Base-by-base conservation (phyloP, 1,284 basidiomycete genomes). In the Irpex sp. region DNA sequence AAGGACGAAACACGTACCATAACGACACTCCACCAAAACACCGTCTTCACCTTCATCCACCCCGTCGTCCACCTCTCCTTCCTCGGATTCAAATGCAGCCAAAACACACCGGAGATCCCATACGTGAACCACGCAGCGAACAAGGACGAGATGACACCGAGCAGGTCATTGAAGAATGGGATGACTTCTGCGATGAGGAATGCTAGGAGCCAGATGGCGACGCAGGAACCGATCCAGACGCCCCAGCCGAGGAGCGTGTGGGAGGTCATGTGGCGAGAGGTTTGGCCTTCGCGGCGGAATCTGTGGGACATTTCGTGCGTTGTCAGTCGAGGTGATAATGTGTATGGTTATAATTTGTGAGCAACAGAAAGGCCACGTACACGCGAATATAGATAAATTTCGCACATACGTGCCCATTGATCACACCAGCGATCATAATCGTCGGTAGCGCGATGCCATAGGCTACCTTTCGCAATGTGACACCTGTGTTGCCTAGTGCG, bases 71-170 rank as follows among this genome's bases (percentile, higher is more conserved):
- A 72, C 19, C 67, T 53, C 60, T 70, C 60, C 4, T 57, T 33
- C n/a, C 28, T 57, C 1, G 71, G 70, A 14, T 67, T 69, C 19
- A 72, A 60, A 56, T 72, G 71, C 66, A 71, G 71, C 68, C 68
- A 73, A 65, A 73, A 72, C 23, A 73, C 65, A 19, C 72, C 71
- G 66, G 71, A 72, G 47, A 72, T 72, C 12, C 70, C 71, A 56
- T 72, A 73, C 3, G 70, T 73, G 66, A 72, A 73, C 72, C 71
- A 73, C 42, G 68, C 69, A 47, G 71, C 71, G 58, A 73, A 73
- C 16, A 73, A 47, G 9, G 72, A 45, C 55, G 66, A 68, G 60
- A 73, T 72, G 10, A 73, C 71, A 4, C 71, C 70, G 33, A 73
- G 67, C 10, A 73, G 64, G 54, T 71, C 72, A 63, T 73, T 73